Base-by-base conservation (phyloP, 139 green algal genomes). In the Chlorella sp. region DNA sequence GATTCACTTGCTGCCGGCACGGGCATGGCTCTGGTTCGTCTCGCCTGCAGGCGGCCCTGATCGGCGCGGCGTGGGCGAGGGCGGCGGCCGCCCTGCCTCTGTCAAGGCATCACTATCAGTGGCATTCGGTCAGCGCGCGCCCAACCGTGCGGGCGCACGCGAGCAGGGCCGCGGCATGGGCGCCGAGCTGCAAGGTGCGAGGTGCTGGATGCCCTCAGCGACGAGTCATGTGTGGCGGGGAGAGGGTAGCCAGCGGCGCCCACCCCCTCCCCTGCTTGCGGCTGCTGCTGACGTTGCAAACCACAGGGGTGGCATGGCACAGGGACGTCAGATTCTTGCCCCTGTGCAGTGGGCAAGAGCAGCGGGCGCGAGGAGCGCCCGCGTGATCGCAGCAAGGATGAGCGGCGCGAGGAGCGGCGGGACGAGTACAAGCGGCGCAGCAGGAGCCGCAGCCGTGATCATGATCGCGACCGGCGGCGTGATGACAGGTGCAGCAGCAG, bases 61-160 rank as follows among this genome's bases (percentile, higher is more conserved):
- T 83, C 83, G 95, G 20, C 93, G 96, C 3, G 96, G 95, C 12
- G 87, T 92, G 1, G 95, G 96, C 21, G 92, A 93, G 21, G 86
- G 85, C 68, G 91, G 88, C 30, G 57, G 89, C 2, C 90, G 96
- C 0, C 96, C 96, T 0, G 94, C 96, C 0, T 98, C 95, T 6
- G 96, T 99, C 17, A 99, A 98, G 81, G 95, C 94, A 0, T 96
- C 94, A 0, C 88, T 98, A 41, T 98, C 94, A 0, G 96, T 99
- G 39, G 95, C 96, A 0, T 91, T 99, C 70, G 96, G 96, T 2
- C 96, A 99, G 90, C 89, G 96, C 2, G 96, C 96, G 2, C 96
- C 96, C 34, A 98, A 98, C 88, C 89, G 96, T 0, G 89, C 94
- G 0, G 93, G 91, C 17, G 90, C 91, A 0, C 81, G 93, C 0